These are phyloP conservation scores for Monilinia laxa DNA, from an alignment of 2,329 filamentous ascomycete genomes.

Conservation along the genomic window DNA sequence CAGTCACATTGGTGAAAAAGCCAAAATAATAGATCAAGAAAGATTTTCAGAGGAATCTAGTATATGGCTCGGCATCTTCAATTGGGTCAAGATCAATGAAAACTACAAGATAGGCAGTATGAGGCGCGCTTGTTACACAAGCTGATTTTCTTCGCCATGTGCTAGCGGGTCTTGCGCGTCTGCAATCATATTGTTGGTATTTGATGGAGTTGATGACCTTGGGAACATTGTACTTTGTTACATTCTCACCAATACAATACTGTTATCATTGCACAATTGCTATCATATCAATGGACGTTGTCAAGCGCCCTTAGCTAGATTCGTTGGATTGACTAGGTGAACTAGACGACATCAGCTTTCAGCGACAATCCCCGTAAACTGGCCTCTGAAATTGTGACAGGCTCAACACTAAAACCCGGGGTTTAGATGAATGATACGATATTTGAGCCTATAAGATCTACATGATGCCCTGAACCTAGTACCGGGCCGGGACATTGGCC, in stretches of 20 bases:
- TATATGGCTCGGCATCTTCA: background rate
- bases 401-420: conserved; percentile 8
- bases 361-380: conserved; percentile 15
- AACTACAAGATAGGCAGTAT: background rate
- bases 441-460: conserved; percentile 8
- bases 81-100: conserved; percentile 5
- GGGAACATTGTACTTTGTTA: conserved; percentile 4
- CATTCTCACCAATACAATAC: background rate
- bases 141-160: background rate
- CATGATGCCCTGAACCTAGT: background rate
- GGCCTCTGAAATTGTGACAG: conserved; percentile 2
- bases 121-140: conserved; percentile 34
- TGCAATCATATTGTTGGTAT: conserved; percentile 13
- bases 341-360: conserved; percentile 13
- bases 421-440: conserved; percentile 10
- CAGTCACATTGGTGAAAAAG: conserved; percentile 8
- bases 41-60: conserved; percentile 3
- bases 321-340: background rate
- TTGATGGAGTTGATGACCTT: background rate
- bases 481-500: background rate
- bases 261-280: background rate
- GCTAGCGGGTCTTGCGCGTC: conserved; percentile 27
- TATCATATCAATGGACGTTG: background rate
- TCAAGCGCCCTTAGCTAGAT: conserved; percentile 4
- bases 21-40: conserved; percentile 7